Evolutionary conservation across 192 early-diverging fungal genomes (phyloP).

Genomic region (Linnemannia exigua): DNA sequence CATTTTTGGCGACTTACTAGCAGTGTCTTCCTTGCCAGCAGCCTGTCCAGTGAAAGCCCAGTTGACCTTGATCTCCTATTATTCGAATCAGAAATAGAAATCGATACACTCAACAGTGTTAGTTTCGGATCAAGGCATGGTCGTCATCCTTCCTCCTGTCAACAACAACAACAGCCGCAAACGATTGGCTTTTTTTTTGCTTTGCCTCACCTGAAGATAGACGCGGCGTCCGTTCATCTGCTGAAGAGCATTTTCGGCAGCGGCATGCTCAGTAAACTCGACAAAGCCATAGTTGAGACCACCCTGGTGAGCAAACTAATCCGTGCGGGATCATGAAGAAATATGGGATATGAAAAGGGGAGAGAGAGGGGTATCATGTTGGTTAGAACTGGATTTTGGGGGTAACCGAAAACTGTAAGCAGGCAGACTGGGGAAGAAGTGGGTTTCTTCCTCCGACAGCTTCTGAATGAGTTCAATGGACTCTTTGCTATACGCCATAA

Average conservation of each 20-base stretch:
- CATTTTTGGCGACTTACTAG: conserved; percentile 49
- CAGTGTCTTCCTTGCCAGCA: conserved; percentile 75
- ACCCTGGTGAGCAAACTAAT: conserved; percentile 70
- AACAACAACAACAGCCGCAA: conserved; percentile 1
- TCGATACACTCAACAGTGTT: conserved; percentile 5
- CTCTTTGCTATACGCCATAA: not conserved
- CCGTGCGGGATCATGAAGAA: not conserved
- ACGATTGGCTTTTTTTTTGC: not conserved
- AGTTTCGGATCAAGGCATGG: not conserved
- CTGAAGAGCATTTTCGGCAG: conserved; percentile 80
- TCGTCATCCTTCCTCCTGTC: not conserved
- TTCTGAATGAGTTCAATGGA: not conserved
- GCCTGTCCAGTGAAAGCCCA: conserved; percentile 72
- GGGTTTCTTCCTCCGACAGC: not conserved
- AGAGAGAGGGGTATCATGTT: not conserved
- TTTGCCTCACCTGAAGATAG: conserved; percentile 66
- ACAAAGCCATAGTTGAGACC: conserved; percentile 94
- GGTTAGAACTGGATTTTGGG: not conserved
- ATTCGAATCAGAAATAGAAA: not conserved
- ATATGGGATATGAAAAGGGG: not conserved
- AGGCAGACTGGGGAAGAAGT: not conserved
- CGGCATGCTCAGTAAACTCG: conserved; percentile 79
- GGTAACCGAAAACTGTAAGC: not conserved
- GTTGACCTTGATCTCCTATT: conserved; percentile 77
- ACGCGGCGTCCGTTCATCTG: conserved; percentile 79